Evolutionary conservation across 164 flowering plant species (phyloP), one percentile per base, ranked within the genome.

Genomic region (Euptelea pleiosperma): DNA sequence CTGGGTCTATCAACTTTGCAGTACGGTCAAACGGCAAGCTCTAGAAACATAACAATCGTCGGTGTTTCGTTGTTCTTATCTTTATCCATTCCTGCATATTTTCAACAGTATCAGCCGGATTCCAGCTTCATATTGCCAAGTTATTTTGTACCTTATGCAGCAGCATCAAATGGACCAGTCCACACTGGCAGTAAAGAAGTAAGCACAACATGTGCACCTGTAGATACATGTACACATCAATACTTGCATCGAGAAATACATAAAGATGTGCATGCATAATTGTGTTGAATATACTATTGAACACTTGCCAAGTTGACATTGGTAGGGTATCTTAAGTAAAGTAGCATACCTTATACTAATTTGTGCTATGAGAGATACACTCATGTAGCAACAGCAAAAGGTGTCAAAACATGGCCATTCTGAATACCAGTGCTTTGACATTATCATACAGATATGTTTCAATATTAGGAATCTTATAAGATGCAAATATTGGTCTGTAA

Each of bases 61-160:
- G 96, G 96, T 29, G 83, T 85, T 49, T 85, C 98, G n/a, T 67
- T 89, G 75, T 92, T 92, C 69, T 77, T 92, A 21, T 91, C 91
- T 24, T 65, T 89, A 33, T 87, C 98, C 2, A 65, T 89, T 56
- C 96, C 98, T 51, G 82, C 98, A 9, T 92, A 92, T 73, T 52
- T 92, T 61, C 95, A 92, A 58, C 96, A 89, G 62, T 89, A 85
- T 68, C 78, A 77, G 51, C 83, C 88, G 0, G 64, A 66, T 16
- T 28, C 86, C 42, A 75, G 67, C 75, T 54, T 89, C 55, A 78
- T 89, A 10, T 66, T 92, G 33, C 98, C 96, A 21, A 72, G 95
- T 62, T 89, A 92, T 68, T 70, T 85, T 22, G 58, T 87, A 67
- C 86, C 98, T 16, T 92, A 69, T 61, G 77, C 81, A 25, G 93